phyloP scores from a whole-genome alignment of 2,329 filamentous ascomycete genomes.

The Pezicula carpinea region DNA sequence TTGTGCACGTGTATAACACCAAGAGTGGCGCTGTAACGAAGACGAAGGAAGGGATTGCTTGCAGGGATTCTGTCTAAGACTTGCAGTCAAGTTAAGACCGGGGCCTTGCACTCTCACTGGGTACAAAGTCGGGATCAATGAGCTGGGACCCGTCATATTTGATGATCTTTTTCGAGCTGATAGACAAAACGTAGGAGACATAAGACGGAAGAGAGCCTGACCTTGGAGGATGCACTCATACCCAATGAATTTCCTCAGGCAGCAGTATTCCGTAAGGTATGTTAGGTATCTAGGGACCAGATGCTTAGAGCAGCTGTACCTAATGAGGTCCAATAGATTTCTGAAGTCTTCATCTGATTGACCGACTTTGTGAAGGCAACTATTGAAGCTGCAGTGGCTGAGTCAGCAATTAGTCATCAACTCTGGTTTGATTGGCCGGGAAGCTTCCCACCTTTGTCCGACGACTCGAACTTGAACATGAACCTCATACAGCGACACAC shows the following conservation, averaged over 20 bases:
- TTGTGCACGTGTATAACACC: no score
- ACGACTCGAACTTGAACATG: constrained; percentile 6
- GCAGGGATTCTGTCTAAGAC: no score
- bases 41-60: no score
- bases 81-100: no score
- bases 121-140: no score
- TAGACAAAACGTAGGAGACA: not conserved
- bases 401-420: not conserved
- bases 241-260: constrained; percentile 35
- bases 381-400: not conserved
- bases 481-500: constrained; percentile 5
- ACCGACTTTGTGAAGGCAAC: not conserved
- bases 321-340: not conserved
- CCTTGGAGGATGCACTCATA: constrained; percentile 2
- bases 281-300: no score
- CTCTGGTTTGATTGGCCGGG: not conserved
- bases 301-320: not conserved
- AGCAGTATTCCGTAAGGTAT: not conserved
- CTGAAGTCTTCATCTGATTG: no score
- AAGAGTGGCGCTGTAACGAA: no score
- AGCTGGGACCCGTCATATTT: not conserved
- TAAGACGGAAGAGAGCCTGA: constrained; percentile 1
- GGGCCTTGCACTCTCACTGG: no score
- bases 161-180: not conserved
- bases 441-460: not conserved